Conservation (phyloP, 75 land plant genomes). For the Cupressus sempervirens region DNA sequence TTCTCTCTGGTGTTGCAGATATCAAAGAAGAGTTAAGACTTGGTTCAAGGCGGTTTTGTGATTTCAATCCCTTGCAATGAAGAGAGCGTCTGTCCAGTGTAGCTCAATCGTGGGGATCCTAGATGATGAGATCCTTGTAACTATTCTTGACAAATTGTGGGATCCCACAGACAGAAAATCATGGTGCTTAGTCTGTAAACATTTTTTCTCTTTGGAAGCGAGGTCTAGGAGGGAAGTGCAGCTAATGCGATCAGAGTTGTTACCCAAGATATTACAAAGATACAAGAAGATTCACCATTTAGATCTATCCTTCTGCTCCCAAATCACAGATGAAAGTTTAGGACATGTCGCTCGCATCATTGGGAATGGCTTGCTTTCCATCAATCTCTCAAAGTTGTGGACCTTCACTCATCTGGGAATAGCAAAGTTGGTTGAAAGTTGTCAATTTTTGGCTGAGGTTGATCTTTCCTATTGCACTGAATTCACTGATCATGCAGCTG, state of each 20-base stretch:
- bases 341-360: slow-evolving; percentile 24
- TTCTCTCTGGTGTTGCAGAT: neutral
- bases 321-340: too few relatives aligned
- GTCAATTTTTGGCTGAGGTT: too few relatives aligned
- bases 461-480: too few relatives aligned
- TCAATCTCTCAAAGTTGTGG: slow-evolving; percentile 18
- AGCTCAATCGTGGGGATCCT: slow-evolving; percentile 19
- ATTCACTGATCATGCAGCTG: too few relatives aligned
- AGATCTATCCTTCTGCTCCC: too few relatives aligned
- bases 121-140: slow-evolving; percentile 24
- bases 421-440: too few relatives aligned
- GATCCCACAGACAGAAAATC: too few relatives aligned
- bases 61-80: neutral
- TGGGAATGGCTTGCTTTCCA: slow-evolving; percentile 38
- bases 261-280: slow-evolving; percentile 16
- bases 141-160: too few relatives aligned
- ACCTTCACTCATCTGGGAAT: too few relatives aligned
- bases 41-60: neutral
- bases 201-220: too few relatives aligned
- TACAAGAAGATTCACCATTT: slow-evolving; percentile 19
- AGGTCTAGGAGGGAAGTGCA: too few relatives aligned
- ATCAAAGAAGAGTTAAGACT: neutral
- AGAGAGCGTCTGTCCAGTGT: neutral
- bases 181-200: too few relatives aligned
- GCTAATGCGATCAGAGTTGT: slow-evolving; percentile 19